Evolutionary conservation across 75 land plant species (phyloP).

Genomic region (Pseudotsuga menziesii): DNA sequence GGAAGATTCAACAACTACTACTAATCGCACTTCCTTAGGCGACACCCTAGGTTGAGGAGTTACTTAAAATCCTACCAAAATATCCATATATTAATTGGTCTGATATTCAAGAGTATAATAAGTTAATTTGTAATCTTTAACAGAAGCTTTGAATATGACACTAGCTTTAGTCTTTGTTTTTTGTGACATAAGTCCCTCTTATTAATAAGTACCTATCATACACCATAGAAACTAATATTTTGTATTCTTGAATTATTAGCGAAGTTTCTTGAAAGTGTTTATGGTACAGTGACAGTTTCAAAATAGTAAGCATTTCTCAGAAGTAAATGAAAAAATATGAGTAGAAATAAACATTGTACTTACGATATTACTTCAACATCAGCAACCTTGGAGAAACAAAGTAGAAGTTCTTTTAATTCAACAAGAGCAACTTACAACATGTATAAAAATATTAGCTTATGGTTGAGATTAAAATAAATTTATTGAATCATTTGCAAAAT

Average conservation of each 20-base stretch:
- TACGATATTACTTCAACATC: slow-evolving; percentile 84
- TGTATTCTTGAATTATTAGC: too few relatives aligned
- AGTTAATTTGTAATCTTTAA: too few relatives aligned
- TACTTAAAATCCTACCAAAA: slow-evolving; percentile 12
- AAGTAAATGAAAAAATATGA: background rate
- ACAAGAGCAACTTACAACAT: slow-evolving; percentile 58
- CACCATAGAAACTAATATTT: too few relatives aligned
- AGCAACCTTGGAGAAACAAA: slow-evolving; percentile 42
- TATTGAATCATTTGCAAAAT: too few relatives aligned
- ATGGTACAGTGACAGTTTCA: background rate
- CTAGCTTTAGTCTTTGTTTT: too few relatives aligned
- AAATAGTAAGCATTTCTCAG: background rate
- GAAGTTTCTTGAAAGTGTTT: too few relatives aligned
- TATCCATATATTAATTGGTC: too few relatives aligned
- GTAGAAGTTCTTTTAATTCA: slow-evolving; percentile 67
- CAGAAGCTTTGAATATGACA: too few relatives aligned
- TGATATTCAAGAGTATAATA: too few relatives aligned
- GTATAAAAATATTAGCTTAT: background rate
- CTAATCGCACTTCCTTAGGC: slow-evolving; percentile 9
- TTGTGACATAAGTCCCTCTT: too few relatives aligned
- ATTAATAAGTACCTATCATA: too few relatives aligned
- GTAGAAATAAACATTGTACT: slow-evolving; percentile 7
- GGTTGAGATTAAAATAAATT: too few relatives aligned
- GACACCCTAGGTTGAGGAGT: slow-evolving; percentile 18
- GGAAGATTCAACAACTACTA: slow-evolving; percentile 18